A percentile compares a stretch with the other conserved stretches of the same genome.
Evolutionary conservation across 495 filamentous ascomycete species (phyloP).

Genomic region (Penicillium angulare): DNA sequence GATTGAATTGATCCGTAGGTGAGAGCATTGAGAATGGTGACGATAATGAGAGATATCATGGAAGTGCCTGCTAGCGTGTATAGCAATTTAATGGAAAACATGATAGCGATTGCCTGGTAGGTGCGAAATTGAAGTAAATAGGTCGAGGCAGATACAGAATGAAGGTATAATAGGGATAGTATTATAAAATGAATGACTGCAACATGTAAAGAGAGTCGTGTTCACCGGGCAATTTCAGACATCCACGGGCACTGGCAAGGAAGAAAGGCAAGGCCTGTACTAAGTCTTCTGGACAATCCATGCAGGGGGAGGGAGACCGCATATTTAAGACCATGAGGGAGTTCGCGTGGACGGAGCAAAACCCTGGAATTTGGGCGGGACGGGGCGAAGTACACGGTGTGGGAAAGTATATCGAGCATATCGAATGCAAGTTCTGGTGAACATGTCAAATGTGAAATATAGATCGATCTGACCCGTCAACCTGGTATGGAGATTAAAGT

Average conservation of each 20-base stretch:
- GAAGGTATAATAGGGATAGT: not conserved
- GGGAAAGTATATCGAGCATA: conserved; percentile 19
- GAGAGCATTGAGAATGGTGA: conserved; percentile 36
- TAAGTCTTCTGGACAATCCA: not conserved
- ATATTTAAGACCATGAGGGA: conserved; percentile 4
- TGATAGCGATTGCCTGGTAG: too few species aligned
- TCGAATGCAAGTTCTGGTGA: conserved; percentile 6
- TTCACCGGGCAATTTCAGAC: not conserved
- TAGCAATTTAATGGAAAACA: conserved; percentile 17
- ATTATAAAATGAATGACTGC: not conserved
- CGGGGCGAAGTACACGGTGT: conserved; percentile 22
- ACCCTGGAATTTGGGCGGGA: too few species aligned
- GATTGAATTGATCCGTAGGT: conserved; percentile 26
- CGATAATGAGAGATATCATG: conserved; percentile 25
- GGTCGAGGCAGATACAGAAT: not conserved
- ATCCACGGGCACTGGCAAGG: not conserved
- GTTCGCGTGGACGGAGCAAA: conserved; percentile 11
- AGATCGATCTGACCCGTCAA: conserved; percentile 25
- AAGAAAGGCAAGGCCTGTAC: too few species aligned
- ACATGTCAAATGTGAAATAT: conserved; percentile 14
- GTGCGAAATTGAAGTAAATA: conserved; percentile 3
- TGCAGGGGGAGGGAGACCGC: conserved; percentile 1
- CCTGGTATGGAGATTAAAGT: conserved; percentile 20
- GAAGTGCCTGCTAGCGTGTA: conserved; percentile 29
- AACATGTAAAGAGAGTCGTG: too few species aligned